Base-by-base conservation (phyloP, 305 asterid species). In the Withania somnifera region DNA sequence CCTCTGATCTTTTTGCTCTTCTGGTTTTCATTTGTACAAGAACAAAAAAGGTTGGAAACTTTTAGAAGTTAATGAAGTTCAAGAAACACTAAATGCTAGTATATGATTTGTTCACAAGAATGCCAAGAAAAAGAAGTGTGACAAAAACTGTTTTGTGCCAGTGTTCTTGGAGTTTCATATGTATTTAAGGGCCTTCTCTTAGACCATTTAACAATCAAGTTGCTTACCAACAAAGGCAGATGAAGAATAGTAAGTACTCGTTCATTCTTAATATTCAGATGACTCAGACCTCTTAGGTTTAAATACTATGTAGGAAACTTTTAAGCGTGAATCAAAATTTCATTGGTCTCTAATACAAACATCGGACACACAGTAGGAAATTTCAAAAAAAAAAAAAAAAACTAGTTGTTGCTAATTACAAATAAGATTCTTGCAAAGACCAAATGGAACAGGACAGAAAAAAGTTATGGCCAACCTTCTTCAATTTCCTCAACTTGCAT, bases 401-500 rank as follows among this genome's bases (percentile, higher is more conserved):
- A 17, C 15, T 81, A 67, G 85, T 69, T 80, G 89, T 83, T 73
- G 85, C 86, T 89, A 86, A 88, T 24, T 24, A 78, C 83, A 86
- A 71, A 84, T 88, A 89, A 92, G 93, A 89, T 91, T 90, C 93
- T 84, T 79, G 24, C 81, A 75, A 5, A 58, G 80, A 83, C 90
- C 87, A 87, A 87, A 86, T 79, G 85, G 84, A 87, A 86, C 50
- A 89, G 22, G 93, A 89, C 91, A 91, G 85, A 78, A 82, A 67
- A 81, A 88, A 86, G 92, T 79, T 89, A 90, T 88, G 92, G 94
- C 78, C 88, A 89, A 88, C 83, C 83, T 89, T 87, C 87, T 87
- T 86, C 91, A 93, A 86, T 88, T 87, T 84, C 82, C 84, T 78
- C 96, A 89, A 94, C 89, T 94, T 90, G 97, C 93, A 68, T 82